These are phyloP conservation scores for Globisporangium takayamanum DNA, from an alignment of 352 stramenopile genomes.

Conservation along the genomic window DNA sequence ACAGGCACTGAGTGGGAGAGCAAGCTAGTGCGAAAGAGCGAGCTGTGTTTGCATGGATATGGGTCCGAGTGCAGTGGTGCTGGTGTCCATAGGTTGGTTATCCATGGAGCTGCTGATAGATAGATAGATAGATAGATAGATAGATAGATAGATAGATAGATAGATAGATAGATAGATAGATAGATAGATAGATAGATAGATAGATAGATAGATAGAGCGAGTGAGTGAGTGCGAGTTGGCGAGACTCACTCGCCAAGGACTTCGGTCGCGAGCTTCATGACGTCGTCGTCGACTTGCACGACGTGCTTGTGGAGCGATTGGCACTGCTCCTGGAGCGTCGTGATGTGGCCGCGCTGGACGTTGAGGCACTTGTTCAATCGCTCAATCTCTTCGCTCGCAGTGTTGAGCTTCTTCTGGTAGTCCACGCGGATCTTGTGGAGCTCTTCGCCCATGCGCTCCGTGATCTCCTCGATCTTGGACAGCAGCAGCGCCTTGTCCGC, in stretches of 20 bases:
- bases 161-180: not conserved
- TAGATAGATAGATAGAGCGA: not conserved
- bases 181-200: not conserved
- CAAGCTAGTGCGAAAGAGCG: not conserved
- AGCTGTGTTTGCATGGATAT: too few relatives aligned
- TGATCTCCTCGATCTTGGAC: constrained; percentile 79
- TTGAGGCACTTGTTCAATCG: constrained; percentile 81
- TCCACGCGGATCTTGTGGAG: constrained; percentile 70
- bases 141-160: not conserved
- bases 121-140: not conserved
- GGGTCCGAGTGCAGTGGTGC: too few relatives aligned
- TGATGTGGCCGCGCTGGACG: constrained; percentile 78
- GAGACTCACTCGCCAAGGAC: constrained; percentile 51
- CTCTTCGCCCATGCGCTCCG: constrained; percentile 69
- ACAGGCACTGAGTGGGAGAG: not conserved
- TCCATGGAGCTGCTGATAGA: not conserved
- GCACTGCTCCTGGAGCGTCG: constrained; percentile 77
- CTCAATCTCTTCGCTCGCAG: constrained; percentile 75
- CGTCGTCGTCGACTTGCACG: constrained; percentile 79
- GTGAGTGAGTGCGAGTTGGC: not conserved
- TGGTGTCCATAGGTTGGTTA: too few relatives aligned
- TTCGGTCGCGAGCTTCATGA: constrained; percentile 77
- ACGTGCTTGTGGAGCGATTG: constrained; percentile 82
- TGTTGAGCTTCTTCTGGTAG: constrained; percentile 82
- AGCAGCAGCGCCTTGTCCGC: constrained; percentile 69